Conservation (phyloP, 352 stramenopile genomes). For the Halophytophthora polymorphica region DNA sequence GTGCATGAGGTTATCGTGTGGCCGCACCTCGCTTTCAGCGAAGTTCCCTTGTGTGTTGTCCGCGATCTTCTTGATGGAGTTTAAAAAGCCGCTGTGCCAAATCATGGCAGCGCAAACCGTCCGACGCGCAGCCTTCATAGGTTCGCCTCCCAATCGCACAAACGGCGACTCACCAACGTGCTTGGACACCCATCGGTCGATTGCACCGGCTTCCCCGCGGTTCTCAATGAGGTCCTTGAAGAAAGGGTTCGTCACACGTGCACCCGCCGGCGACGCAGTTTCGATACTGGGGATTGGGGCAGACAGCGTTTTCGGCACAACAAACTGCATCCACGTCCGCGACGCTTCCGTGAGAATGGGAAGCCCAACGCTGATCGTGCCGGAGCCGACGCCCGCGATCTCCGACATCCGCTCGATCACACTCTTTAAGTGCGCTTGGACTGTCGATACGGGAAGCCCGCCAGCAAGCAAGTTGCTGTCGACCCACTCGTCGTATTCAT, state of each 20-base stretch:
- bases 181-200: slow-evolving; percentile 79
- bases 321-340: slow-evolving; percentile 54
- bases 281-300: slow-evolving; percentile 21
- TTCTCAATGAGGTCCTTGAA: slow-evolving; percentile 73
- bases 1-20: slow-evolving; percentile 87
- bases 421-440: slow-evolving; percentile 66
- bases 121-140: slow-evolving; percentile 85
- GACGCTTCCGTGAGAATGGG: slow-evolving; percentile 49
- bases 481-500: slow-evolving; percentile 85
- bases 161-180: slow-evolving; percentile 86
- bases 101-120: slow-evolving; percentile 87
- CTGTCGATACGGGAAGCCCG: slow-evolving; percentile 51
- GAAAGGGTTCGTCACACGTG: slow-evolving; percentile 34
- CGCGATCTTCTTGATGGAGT: slow-evolving; percentile 53
- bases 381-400: slow-evolving; percentile 39
- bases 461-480: slow-evolving; percentile 68
- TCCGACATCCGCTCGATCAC: slow-evolving; percentile 44
- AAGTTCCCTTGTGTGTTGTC: slow-evolving; percentile 42
- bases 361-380: slow-evolving; percentile 9
- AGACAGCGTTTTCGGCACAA: slow-evolving; percentile 55
- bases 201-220: slow-evolving; percentile 41
- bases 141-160: slow-evolving; percentile 67
- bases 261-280: slow-evolving; percentile 7
- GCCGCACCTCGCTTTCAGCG: slow-evolving; percentile 64
- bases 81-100: slow-evolving; percentile 82